Percentiles rank a stretch among this genome's conserved stretches.
phyloP scores from a whole-genome alignment of 164 flowering plant genomes.

The Amborella trichopoda region DNA sequence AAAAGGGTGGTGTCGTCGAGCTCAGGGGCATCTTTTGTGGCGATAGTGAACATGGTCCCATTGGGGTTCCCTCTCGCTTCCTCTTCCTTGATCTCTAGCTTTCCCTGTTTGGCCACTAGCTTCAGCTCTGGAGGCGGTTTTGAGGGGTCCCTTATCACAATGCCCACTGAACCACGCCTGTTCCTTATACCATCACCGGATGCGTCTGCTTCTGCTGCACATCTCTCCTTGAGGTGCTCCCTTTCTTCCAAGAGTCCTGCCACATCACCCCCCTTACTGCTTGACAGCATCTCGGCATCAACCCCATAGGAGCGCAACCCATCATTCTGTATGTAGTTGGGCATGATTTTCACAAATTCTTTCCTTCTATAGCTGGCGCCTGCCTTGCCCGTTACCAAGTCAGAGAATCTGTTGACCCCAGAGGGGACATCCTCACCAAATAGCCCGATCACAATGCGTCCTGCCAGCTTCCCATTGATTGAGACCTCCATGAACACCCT shows the following conservation, averaged over 20 bases:
- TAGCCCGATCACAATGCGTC: conserved; percentile 53
- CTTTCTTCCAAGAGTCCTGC: conserved; percentile 22
- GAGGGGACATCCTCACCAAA: conserved; percentile 33
- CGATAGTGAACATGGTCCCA: conserved; percentile 81
- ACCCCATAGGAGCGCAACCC: conserved; percentile 84
- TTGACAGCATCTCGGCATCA: conserved; percentile 60
- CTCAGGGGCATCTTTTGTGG: conserved; percentile 60
- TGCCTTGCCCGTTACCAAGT: conserved; percentile 54
- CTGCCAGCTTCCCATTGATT: conserved; percentile 60
- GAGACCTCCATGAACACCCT: conserved; percentile 69
- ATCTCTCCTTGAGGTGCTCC: conserved; percentile 1
- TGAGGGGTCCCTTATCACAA: conserved; percentile 65
- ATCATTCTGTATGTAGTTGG: conserved; percentile 77
- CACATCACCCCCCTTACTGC: conserved; percentile 32
- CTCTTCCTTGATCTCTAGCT: conserved; percentile 75
- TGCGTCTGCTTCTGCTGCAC: background rate
- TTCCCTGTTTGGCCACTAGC: conserved; percentile 72
- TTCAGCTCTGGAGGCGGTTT: conserved; percentile 79
- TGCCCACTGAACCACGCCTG: conserved; percentile 44
- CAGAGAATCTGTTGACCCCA: conserved; percentile 49
- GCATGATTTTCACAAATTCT: conserved; percentile 79
- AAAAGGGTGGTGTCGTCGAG: conserved; percentile 61
- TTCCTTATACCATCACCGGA: conserved; percentile 49
- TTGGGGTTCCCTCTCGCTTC: conserved; percentile 63
- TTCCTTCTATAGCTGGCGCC: conserved; percentile 83